A percentile compares a stretch with the other conserved stretches of the same genome.
Conservation (phyloP, 768 basidiomycete genomes). For the Tylopilus felleus region DNA sequence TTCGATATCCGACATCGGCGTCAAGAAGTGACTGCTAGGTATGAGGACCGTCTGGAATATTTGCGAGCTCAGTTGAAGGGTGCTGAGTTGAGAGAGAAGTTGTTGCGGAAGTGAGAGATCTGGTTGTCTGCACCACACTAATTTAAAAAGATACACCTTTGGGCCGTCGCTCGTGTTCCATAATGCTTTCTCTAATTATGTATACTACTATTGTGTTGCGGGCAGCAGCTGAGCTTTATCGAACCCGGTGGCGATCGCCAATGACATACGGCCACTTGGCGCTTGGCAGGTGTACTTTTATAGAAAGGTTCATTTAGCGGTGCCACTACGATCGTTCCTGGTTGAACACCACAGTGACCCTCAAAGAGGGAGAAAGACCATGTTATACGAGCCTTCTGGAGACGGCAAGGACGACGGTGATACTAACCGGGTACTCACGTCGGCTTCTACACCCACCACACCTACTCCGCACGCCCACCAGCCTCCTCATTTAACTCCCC, state of each 20-base stretch:
- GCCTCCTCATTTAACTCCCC: slow-evolving; percentile 38
- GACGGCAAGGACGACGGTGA: slow-evolving; percentile 31
- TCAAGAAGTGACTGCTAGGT: slow-evolving; percentile 67
- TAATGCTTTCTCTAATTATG: slow-evolving; percentile 16
- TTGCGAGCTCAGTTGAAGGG: slow-evolving; percentile 79
- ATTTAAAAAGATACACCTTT: slow-evolving; percentile 2
- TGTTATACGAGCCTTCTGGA: slow-evolving; percentile 21
- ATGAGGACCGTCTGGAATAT: slow-evolving; percentile 75
- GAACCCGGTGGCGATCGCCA: neutral
- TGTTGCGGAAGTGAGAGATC: slow-evolving; percentile 53
- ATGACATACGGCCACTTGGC: neutral
- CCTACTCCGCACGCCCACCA: slow-evolving; percentile 27
- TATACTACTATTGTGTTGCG: neutral
- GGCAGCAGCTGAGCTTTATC: neutral
- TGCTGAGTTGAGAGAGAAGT: slow-evolving; percentile 79
- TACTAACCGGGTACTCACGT: slow-evolving; percentile 30
- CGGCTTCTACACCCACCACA: slow-evolving; percentile 41
- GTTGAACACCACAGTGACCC: neutral
- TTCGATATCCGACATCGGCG: slow-evolving; percentile 65
- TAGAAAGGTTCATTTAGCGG: neutral
- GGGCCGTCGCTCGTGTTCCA: slow-evolving; percentile 7
- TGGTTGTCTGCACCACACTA: slow-evolving; percentile 1
- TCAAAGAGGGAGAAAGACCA: neutral
- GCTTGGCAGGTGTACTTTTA: neutral
- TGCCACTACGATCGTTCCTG: neutral